These are phyloP conservation scores for Capronia americana DNA, from an alignment of 2,329 filamentous ascomycete genomes.

Conservation along the genomic window DNA sequence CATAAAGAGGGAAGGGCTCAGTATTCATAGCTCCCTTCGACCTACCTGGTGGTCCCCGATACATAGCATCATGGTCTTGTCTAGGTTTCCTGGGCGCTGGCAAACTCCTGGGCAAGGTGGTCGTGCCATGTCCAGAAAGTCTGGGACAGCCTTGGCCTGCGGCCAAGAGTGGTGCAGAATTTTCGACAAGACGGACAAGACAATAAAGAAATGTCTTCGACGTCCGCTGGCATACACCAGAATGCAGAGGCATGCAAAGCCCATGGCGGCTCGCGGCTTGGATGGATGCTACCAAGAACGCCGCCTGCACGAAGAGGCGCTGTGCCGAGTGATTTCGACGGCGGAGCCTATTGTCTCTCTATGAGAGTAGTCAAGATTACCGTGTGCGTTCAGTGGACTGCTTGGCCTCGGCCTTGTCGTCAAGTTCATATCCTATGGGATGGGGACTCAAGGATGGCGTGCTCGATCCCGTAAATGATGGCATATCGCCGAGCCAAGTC, in stretches of 20 bases:
- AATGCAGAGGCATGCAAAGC: background rate
- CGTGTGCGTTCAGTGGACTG: background rate
- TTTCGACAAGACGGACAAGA: background rate
- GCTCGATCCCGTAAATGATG: conserved; percentile 10
- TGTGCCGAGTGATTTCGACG: background rate
- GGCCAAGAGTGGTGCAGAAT: background rate
- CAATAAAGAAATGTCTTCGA: background rate
- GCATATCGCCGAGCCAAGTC: conserved; percentile 3
- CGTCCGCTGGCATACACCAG: background rate
- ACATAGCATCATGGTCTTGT: background rate
- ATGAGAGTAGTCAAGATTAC: background rate
- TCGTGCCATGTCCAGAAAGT: background rate
- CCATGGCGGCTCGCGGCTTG: background rate
- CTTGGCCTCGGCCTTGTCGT: conserved; percentile 12
- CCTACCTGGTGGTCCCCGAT: conserved; percentile 1
- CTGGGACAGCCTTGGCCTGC: conserved; percentile 4
- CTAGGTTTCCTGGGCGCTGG: background rate
- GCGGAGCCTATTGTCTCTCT: background rate
- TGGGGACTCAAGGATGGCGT: conserved; percentile 4
- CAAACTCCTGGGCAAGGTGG: conserved; percentile 1
- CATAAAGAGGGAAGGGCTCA: background rate
- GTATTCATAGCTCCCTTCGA: background rate
- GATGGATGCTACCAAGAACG: background rate
- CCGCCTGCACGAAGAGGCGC: background rate
- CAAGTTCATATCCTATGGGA: background rate